Evolutionary conservation across 352 stramenopile genomes (phyloP).

Genomic region (Globisporangium nagaii): DNA sequence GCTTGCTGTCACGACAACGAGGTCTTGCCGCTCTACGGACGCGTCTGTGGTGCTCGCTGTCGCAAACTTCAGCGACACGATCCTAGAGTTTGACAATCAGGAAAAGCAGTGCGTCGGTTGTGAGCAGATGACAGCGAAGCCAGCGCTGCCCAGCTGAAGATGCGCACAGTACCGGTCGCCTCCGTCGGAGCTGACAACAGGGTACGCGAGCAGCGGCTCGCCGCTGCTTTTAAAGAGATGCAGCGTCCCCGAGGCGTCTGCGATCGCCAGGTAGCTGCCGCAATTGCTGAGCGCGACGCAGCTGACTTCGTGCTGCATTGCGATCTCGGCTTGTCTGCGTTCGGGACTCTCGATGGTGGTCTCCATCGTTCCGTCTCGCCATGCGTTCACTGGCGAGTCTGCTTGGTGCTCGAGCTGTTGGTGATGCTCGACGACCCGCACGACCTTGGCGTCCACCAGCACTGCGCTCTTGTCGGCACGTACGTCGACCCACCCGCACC

Average conservation of each 20-base stretch:
- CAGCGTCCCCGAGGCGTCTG: conserved; percentile 18
- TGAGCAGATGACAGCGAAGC: neutral
- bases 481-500: neutral
- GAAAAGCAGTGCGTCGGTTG: neutral
- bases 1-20: conserved; percentile 23
- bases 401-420: neutral
- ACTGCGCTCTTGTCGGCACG: conserved; percentile 2
- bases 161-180: neutral
- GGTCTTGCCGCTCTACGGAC: conserved; percentile 12
- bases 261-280: conserved; percentile 25
- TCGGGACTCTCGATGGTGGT: neutral
- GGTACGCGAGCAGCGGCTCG: conserved; percentile 16
- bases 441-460: neutral
- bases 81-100: neutral
- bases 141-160: neutral
- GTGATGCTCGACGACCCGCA: conserved; percentile 1
- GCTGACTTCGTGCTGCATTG: conserved; percentile 8
- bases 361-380: neutral
- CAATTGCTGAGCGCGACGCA: conserved; percentile 31
- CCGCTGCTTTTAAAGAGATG: conserved; percentile 26
- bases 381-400: neutral
- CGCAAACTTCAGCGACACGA: conserved; percentile 13
- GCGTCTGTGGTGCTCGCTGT: neutral
- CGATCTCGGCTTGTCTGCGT: conserved; percentile 5
- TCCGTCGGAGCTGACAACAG: conserved; percentile 1